A percentile compares a stretch with the other conserved stretches of the same genome.
These are phyloP conservation scores for Fraxinus sp. DNA, from an alignment of 305 asterid genomes.

Conservation along the genomic window DNA sequence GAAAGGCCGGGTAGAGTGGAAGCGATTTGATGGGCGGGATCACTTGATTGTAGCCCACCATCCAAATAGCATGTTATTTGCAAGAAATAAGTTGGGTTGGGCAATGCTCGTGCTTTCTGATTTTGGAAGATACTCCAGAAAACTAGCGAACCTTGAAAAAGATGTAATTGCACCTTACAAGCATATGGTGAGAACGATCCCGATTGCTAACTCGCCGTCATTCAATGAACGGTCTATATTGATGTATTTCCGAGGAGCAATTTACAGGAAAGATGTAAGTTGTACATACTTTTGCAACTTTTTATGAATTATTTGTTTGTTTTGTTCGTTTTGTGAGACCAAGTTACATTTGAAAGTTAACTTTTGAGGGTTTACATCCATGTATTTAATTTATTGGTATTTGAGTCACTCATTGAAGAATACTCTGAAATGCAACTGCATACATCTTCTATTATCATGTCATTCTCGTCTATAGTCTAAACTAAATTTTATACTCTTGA, in stretches of 20 bases:
- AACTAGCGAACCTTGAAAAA: slow-evolving; percentile 66
- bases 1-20: slow-evolving; percentile 63
- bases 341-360: not conserved
- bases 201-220: slow-evolving; percentile 38
- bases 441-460: not conserved
- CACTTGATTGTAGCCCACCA: slow-evolving; percentile 80
- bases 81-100: slow-evolving; percentile 60
- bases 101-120: slow-evolving; percentile 78
- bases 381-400: not conserved
- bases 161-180: slow-evolving; percentile 90
- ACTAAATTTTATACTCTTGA: not conserved
- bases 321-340: not conserved
- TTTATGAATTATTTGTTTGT: not conserved
- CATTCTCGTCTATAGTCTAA: not conserved
- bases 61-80: slow-evolving; percentile 78
- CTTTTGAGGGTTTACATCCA: not conserved
- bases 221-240: slow-evolving; percentile 50
- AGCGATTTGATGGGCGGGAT: slow-evolving; percentile 55
- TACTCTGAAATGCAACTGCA: not conserved
- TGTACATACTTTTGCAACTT: slow-evolving; percentile 7
- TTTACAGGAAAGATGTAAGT: slow-evolving; percentile 84
- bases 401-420: not conserved
- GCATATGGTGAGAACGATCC: slow-evolving; percentile 66
- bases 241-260: slow-evolving; percentile 84
- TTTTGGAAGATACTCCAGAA: slow-evolving; percentile 70